Percentiles rank a stretch among this genome's conserved stretches.
Evolutionary conservation across 306 rosid species (phyloP).

Genomic region (Rosa rugosa): DNA sequence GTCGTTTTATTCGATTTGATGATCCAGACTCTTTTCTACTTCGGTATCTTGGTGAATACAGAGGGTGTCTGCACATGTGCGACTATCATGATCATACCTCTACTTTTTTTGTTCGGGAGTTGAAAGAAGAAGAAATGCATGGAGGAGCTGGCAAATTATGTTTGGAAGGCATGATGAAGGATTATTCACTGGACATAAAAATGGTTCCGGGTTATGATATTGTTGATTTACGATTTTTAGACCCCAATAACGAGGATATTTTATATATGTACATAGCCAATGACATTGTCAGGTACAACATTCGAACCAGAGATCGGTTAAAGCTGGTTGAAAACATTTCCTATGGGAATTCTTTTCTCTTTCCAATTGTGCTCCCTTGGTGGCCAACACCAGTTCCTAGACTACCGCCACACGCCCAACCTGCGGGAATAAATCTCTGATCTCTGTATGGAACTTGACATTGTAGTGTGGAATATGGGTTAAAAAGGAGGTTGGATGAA

Average conservation of each 20-base stretch:
- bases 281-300: not conserved
- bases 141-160: not conserved
- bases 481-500: not conserved
- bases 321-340: not conserved
- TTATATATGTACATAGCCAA: not conserved
- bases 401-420: not conserved
- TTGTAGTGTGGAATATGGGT: not conserved
- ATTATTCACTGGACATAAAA: not conserved
- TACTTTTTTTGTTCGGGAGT: not conserved
- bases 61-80: not conserved
- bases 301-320: not conserved
- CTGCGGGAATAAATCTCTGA: not conserved
- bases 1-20: not conserved
- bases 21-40: not conserved
- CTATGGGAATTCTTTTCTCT: not conserved
- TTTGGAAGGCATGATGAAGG: not conserved
- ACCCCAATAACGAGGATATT: not conserved
- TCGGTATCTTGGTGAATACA: not conserved
- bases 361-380: not conserved
- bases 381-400: conserved; percentile 5
- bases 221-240: not conserved
- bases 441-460: not conserved
- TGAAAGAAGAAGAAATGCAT: not conserved
- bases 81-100: not conserved
- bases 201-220: not conserved